Percentiles rank a stretch among this genome's conserved stretches.
These are phyloP conservation scores for Kalaharituber pfeilii DNA, from an alignment of 2,329 filamentous ascomycete genomes.

Conservation along the genomic window DNA sequence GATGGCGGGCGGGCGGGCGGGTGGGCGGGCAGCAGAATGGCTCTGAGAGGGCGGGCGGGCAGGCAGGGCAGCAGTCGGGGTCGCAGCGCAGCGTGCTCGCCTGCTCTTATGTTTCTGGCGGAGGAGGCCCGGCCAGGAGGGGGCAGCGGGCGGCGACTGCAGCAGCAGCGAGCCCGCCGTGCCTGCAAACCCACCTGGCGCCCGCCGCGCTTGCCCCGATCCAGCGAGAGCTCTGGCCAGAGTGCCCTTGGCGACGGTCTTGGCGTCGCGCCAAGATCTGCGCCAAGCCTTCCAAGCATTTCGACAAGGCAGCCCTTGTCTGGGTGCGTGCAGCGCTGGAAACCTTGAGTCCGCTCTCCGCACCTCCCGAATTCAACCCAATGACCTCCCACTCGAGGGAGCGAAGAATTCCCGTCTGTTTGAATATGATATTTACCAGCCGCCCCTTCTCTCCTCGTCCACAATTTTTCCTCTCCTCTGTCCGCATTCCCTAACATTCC, in stretches of 20 bases:
- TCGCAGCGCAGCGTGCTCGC: too few species aligned
- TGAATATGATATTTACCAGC: neutral
- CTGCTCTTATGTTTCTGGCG: too few species aligned
- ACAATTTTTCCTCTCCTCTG: too few species aligned
- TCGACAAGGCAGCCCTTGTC: neutral
- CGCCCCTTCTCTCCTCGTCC: too few species aligned
- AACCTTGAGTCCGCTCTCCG: too few species aligned
- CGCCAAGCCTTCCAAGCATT: neutral
- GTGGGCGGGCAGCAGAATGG: slow-evolving; percentile 9
- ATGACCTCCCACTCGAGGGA: neutral
- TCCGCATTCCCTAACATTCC: too few species aligned
- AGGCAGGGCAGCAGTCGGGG: too few species aligned
- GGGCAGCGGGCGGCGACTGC: slow-evolving; percentile 10
- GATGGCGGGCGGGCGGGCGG: slow-evolving; percentile 2
- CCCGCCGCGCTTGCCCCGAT: neutral
- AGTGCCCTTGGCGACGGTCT: neutral
- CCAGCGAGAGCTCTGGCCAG: neutral
- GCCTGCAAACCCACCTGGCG: neutral
- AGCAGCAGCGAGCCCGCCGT: neutral
- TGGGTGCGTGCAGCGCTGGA: neutral
- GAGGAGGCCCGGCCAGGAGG: too few species aligned
- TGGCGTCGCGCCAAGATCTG: neutral
- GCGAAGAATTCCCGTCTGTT: neutral
- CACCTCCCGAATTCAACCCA: neutral
- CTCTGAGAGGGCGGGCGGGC: too few species aligned